Evolutionary conservation across 2,329 filamentous ascomycete species (phyloP).

Genomic region (Dactylonectria macrodidyma): DNA sequence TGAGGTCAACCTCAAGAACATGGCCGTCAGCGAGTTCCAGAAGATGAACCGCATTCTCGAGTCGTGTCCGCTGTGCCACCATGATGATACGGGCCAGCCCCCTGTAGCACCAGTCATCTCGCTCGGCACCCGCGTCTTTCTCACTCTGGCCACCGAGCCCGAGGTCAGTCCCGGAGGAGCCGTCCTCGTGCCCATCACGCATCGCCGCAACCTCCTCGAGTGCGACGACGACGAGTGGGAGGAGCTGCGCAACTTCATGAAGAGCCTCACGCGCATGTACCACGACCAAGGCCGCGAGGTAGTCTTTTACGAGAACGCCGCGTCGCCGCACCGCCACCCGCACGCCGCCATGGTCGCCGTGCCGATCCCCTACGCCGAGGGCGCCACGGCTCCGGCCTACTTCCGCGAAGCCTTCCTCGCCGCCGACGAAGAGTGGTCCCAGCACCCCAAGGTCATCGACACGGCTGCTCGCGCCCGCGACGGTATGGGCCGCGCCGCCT

Average conservation of each 20-base stretch:
- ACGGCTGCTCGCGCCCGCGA: constrained; percentile 77
- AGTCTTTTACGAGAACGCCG: constrained; percentile 98
- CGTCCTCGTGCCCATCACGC: constrained; percentile 90
- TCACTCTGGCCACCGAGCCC: constrained; percentile 91
- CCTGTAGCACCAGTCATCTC: constrained; percentile 90
- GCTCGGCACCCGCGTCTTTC: constrained; percentile 86
- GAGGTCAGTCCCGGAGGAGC: constrained; percentile 88
- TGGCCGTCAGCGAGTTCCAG: constrained; percentile 89
- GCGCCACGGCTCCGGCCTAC: constrained; percentile 92
- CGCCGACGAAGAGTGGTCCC: constrained; percentile 93
- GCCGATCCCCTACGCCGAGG: constrained; percentile 91
- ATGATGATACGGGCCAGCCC: constrained; percentile 82
- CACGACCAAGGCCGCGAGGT: constrained; percentile 93
- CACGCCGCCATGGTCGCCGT: constrained; percentile 91
- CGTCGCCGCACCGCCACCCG: constrained; percentile 80
- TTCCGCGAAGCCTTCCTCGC: constrained; percentile 95
- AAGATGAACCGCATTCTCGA: constrained; percentile 91
- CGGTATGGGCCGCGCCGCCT: constrained; percentile 82
- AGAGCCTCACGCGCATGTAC: constrained; percentile 93
- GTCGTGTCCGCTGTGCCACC: constrained; percentile 90
- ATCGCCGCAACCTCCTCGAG: constrained; percentile 91
- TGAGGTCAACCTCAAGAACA: constrained; percentile 88
- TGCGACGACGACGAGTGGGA: constrained; percentile 99
- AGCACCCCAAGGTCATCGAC: constrained; percentile 95
- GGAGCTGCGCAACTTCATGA: constrained; percentile 99